Conservation (phyloP, 305 asterid species). For the Ajuga reptans region DNA sequence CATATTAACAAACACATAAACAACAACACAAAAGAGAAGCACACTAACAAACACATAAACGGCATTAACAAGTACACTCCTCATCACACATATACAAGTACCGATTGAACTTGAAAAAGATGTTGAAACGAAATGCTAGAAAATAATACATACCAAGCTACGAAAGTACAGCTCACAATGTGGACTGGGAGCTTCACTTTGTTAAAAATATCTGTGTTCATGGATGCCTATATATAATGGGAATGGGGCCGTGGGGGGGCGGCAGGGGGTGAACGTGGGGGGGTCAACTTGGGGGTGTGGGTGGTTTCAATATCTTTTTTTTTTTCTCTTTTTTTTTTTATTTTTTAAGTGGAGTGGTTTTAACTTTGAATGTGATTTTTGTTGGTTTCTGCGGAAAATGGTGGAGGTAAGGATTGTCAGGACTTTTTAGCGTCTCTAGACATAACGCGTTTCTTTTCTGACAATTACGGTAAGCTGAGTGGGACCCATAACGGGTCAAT, state of each 20-base stretch:
- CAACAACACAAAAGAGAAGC: neutral
- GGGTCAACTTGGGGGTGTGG: neutral
- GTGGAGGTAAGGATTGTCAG: neutral
- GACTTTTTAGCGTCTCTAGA: slow-evolving; percentile 21
- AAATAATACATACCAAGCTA: neutral
- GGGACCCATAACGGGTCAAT: slow-evolving; percentile 26
- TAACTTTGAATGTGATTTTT: neutral
- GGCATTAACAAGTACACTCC: neutral
- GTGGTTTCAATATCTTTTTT: too few relatives aligned
- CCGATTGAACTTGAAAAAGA: neutral
- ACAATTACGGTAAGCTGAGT: neutral
- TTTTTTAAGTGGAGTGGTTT: neutral
- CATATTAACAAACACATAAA: neutral
- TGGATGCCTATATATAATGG: neutral
- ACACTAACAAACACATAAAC: neutral
- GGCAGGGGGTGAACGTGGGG: neutral
- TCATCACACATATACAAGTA: neutral
- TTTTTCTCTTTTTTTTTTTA: too few relatives aligned
- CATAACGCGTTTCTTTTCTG: neutral
- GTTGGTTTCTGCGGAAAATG: neutral
- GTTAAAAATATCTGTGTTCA: neutral
- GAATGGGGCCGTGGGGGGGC: neutral
- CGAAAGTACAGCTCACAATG: slow-evolving; percentile 8
- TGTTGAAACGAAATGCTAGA: neutral
- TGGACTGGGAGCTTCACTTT: neutral